Conservation (phyloP, 352 stramenopile species). For the Thalassiosira mediterranea region DNA sequence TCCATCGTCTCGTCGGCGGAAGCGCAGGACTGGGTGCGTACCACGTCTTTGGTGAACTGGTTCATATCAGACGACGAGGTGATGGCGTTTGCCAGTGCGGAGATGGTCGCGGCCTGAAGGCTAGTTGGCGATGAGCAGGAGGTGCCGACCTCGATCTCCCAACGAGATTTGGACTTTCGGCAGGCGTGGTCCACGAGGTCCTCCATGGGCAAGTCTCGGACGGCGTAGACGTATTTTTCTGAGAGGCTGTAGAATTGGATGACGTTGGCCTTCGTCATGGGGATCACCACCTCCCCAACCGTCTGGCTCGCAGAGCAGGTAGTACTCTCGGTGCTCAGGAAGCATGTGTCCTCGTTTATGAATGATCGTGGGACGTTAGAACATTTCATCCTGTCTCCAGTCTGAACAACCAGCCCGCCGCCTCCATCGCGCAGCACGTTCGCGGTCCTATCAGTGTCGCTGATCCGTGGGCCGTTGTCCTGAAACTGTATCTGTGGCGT, state of each 20-base stretch:
- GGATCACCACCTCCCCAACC: slow-evolving; percentile 47
- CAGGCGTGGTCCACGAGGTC: slow-evolving; percentile 37
- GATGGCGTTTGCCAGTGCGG: slow-evolving; percentile 35
- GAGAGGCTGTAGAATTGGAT: slow-evolving; percentile 39
- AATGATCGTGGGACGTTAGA: slow-evolving; percentile 59
- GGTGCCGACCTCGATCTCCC: slow-evolving; percentile 12
- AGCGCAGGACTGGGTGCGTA: slow-evolving; percentile 29
- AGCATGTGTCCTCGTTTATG: slow-evolving; percentile 58
- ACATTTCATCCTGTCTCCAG: slow-evolving; percentile 45
- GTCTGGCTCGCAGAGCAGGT: slow-evolving; percentile 42
- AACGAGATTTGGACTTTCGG: slow-evolving; percentile 29
- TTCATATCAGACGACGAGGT: slow-evolving; percentile 34
- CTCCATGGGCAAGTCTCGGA: slow-evolving; percentile 50
- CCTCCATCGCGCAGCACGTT: slow-evolving; percentile 55
- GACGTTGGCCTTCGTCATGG: slow-evolving; percentile 54
- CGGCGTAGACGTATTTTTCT: slow-evolving; percentile 58
- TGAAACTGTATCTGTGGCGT: slow-evolving; percentile 42
- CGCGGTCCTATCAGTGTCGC: slow-evolving; percentile 18
- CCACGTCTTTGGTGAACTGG: slow-evolving; percentile 42
- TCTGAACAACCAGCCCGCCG: slow-evolving; percentile 32
- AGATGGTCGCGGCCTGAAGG: slow-evolving; percentile 17
- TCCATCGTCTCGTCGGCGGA: slow-evolving; percentile 16
- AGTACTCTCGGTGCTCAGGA: slow-evolving; percentile 37
- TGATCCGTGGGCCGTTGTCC: slow-evolving; percentile 54
- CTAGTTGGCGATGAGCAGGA: slow-evolving; percentile 28